These are phyloP conservation scores for Hypoxylon cercidicola DNA, from an alignment of 495 filamentous ascomycete genomes.

Conservation along the genomic window DNA sequence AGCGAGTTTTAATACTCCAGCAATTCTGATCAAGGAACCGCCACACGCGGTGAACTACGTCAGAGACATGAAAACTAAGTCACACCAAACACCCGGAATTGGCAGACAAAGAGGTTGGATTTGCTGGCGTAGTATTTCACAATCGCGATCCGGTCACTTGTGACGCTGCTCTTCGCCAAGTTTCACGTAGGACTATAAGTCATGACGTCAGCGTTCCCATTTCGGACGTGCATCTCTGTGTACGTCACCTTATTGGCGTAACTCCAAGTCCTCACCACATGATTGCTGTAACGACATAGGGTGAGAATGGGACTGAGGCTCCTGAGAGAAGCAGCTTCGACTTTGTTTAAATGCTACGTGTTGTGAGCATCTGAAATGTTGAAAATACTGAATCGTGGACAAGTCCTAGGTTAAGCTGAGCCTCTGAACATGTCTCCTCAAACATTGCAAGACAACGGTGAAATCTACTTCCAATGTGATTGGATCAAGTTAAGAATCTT, in stretches of 20 bases:
- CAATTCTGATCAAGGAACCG: background rate
- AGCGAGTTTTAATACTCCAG: conserved; percentile 18
- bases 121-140: background rate
- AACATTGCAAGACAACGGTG: too few species aligned
- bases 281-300: too few species aligned
- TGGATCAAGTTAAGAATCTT: too few species aligned
- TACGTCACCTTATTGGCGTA: conserved; percentile 16
- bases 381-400: too few species aligned
- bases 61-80: conserved; percentile 7
- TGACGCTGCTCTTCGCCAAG: conserved; percentile 29
- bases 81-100: conserved; percentile 6
- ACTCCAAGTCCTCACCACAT: too few species aligned
- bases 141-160: conserved; percentile 20
- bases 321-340: too few species aligned
- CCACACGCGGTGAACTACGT: conserved; percentile 25
- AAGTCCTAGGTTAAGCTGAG: too few species aligned
- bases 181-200: conserved; percentile 12
- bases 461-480: too few species aligned
- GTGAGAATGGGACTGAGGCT: too few species aligned
- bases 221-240: conserved; percentile 9
- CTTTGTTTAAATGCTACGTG: too few species aligned
- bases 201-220: conserved; percentile 31
- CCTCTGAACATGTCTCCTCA: too few species aligned
- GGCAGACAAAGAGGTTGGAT: conserved; percentile 23
- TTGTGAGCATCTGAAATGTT: too few species aligned